These are phyloP conservation scores for Sophora flavescens DNA, from an alignment of 306 rosid species.

Conservation along the genomic window DNA sequence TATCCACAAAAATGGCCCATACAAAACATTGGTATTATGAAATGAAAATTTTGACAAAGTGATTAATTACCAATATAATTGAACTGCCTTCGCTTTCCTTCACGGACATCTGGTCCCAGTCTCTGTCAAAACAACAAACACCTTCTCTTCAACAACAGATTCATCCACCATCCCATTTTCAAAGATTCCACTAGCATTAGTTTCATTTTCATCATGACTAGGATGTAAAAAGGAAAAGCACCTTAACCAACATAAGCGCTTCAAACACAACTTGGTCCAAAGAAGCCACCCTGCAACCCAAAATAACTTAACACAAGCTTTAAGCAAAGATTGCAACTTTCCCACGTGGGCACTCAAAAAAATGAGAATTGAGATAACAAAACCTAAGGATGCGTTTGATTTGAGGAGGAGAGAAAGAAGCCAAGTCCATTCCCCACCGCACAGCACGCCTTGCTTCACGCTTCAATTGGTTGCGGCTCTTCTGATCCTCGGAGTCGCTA, in stretches of 20 bases:
- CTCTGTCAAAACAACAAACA: slow-evolving; percentile 80
- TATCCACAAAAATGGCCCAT: background rate
- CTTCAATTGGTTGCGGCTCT: slow-evolving; percentile 88
- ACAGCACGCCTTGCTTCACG: slow-evolving; percentile 87
- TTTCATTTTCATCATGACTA: no score
- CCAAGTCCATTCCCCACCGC: slow-evolving; percentile 82
- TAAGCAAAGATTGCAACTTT: slow-evolving; percentile 12
- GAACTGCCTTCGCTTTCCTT: slow-evolving; percentile 93
- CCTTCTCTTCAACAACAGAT: slow-evolving; percentile 57
- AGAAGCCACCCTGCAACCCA: slow-evolving; percentile 63
- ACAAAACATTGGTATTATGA: slow-evolving; percentile 2
- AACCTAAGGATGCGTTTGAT: slow-evolving; percentile 85
- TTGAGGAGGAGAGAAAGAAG: slow-evolving; percentile 76
- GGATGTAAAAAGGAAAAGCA: slow-evolving; percentile 36
- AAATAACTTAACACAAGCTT: background rate
- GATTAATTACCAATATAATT: slow-evolving; percentile 76
- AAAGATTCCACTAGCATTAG: background rate
- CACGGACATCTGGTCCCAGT: slow-evolving; percentile 86
- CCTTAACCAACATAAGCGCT: slow-evolving; percentile 83
- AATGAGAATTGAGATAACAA: background rate
- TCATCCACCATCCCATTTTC: no score
- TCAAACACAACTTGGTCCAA: slow-evolving; percentile 69
- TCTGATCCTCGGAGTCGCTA: slow-evolving; percentile 39
- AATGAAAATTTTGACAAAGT: background rate
- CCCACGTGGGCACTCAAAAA: background rate